Evolutionary conservation across 2,329 filamentous ascomycete genomes (phyloP).

Genomic region (Chaetomium sp.): DNA sequence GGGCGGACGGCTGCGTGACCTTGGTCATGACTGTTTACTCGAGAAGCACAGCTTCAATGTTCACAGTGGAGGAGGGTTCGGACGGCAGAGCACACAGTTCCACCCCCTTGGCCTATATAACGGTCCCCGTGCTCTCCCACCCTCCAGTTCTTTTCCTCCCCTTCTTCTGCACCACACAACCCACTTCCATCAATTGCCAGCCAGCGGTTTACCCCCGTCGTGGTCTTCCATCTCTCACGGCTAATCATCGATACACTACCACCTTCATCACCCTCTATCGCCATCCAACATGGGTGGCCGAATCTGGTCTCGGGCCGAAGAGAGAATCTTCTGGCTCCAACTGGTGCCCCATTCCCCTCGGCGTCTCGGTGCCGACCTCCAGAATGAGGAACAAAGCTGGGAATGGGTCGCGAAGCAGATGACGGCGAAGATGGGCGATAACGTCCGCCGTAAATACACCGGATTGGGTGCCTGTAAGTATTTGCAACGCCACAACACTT

Average conservation of each 20-base stretch:
- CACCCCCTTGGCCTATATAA: too few relatives aligned
- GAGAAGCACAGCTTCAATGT: too few relatives aligned
- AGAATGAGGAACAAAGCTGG: constrained; percentile 20
- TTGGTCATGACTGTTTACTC: too few relatives aligned
- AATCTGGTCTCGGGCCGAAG: constrained; percentile 43
- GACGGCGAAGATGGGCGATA: constrained; percentile 17
- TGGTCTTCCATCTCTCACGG: too few relatives aligned
- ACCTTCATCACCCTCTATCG: not conserved
- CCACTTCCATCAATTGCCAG: not conserved
- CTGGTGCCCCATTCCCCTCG: constrained; percentile 27
- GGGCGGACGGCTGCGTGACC: too few relatives aligned
- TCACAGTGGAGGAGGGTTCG: too few relatives aligned
- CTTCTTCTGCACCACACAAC: not conserved
- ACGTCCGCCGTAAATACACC: constrained; percentile 26
- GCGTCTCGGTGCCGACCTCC: constrained; percentile 15
- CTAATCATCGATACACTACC: not conserved
- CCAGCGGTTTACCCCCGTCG: not conserved
- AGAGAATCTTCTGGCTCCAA: constrained; percentile 41
- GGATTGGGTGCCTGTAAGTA: constrained; percentile 26
- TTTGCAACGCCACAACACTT: too few relatives aligned
- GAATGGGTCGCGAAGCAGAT: constrained; percentile 18
- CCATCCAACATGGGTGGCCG: constrained; percentile 41
- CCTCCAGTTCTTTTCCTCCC: not conserved
- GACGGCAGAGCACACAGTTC: too few relatives aligned
- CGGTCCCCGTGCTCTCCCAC: too few relatives aligned